Base-by-base conservation (phyloP, 1,139 yeast genomes). In the Sugiyamaella xylanicola region DNA sequence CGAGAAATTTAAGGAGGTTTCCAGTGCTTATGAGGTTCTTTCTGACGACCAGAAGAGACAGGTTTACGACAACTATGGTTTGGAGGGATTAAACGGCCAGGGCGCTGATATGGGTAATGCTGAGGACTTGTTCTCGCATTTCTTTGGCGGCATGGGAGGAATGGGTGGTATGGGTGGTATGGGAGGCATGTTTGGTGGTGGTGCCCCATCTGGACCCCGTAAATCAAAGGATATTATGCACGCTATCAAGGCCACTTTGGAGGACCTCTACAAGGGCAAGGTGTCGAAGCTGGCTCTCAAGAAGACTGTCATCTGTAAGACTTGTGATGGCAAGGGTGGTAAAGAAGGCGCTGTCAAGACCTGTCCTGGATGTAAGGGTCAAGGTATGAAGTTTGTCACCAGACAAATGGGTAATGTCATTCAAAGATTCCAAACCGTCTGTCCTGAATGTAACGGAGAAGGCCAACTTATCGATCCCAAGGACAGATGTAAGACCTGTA, bases 391-490 rank as follows among this genome's bases (percentile, higher is more conserved):
- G 75, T 87, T 93, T 66, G 87, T 92, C 66, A 90, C 97, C 57
- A 88, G 97, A 79, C 98, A 93, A 76, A 92, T 93, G 97, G 99
- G 99, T 65, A 97, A 97, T 63, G 91, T 93, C 95, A 87, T 93
- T 69, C 99, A 93, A 79, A 86, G 97, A 80, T 88, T 88, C 84
- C 99, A 93, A 78, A 86, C 96, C 42, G 86, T 85, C 57, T 93
- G 99, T 86, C 95, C 89, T 65, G 86, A 77, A 60, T 93, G 99
- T 85, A 77, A 83, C 65, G 99, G 98, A 72, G 80, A 87, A 59
- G 99, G 99, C 71, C 95, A 88, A 72, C 87, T 86, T 63, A 82
- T 91, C 71, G 86, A 87, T 72, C 82, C 92, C 58, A 87, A 87
- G 77, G 97, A 91, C 76, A 84, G 92, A 71, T 93, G 99, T 84